phyloP scores from a whole-genome alignment of 148 eudicot species.

The Mesembryanthemum crystallinum region DNA sequence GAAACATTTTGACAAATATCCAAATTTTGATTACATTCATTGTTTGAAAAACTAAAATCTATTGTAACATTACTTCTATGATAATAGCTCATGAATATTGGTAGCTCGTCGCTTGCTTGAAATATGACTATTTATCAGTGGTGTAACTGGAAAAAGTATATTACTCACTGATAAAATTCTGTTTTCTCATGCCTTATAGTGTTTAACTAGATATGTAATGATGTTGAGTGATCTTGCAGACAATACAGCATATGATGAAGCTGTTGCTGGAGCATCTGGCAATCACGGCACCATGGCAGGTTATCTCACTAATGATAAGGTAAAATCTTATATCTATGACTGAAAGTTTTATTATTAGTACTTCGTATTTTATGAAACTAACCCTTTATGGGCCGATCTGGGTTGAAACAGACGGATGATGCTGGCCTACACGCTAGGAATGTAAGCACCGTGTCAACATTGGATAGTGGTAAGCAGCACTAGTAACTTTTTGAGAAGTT shows the following conservation, averaged over 20 bases:
- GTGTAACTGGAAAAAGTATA: too few relatives aligned
- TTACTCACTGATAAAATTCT: neutral
- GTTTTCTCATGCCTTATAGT: neutral
- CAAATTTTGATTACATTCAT: too few relatives aligned
- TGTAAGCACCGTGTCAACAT: slow-evolving; percentile 74
- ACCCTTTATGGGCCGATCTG: neutral
- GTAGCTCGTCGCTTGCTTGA: too few relatives aligned
- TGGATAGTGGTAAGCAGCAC: slow-evolving; percentile 78
- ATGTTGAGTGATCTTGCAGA: slow-evolving; percentile 36
- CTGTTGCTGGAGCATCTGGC: slow-evolving; percentile 36
- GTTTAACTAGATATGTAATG: neutral
- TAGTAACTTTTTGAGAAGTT: neutral
- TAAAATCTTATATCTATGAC: slow-evolving; percentile 8
- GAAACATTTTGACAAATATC: too few relatives aligned
- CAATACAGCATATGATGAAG: slow-evolving; percentile 32
- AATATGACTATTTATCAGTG: too few relatives aligned
- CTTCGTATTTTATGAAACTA: neutral
- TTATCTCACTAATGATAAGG: slow-evolving; percentile 52
- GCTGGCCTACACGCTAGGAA: slow-evolving; percentile 78
- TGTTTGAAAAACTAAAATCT: too few relatives aligned
- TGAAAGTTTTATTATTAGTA: neutral
- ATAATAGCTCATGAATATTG: too few relatives aligned
- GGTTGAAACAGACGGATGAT: slow-evolving; percentile 40
- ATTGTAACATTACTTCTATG: too few relatives aligned
- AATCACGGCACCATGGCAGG: slow-evolving; percentile 41